Percentiles rank a stretch among this genome's conserved stretches.
These are phyloP conservation scores for Beauveria pseudobassiana DNA, from an alignment of 2,329 filamentous ascomycete species.

Conservation along the genomic window DNA sequence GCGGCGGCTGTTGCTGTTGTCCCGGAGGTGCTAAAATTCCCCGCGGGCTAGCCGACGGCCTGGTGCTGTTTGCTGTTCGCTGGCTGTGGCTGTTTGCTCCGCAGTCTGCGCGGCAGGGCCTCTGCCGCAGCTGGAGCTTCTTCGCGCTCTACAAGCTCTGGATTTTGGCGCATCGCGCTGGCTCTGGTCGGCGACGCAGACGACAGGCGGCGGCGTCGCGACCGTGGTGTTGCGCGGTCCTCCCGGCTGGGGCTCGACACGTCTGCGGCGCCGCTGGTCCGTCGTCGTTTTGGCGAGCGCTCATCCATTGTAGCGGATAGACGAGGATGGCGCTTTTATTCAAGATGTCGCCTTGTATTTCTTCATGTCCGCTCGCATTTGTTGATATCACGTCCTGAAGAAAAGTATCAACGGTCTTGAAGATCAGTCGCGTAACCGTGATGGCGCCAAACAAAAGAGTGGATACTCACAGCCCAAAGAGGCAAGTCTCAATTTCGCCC, in stretches of 20 bases:
- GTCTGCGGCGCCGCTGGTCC: slow-evolving; percentile 31
- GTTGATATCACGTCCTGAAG: not conserved
- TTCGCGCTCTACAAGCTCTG: slow-evolving; percentile 45
- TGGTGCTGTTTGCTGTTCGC: slow-evolving; percentile 7
- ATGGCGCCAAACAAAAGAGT: slow-evolving; percentile 7
- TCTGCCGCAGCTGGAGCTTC: slow-evolving; percentile 29
- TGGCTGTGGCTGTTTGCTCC: slow-evolving; percentile 2
- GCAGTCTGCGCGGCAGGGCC: slow-evolving; percentile 3
- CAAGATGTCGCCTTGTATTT: not conserved
- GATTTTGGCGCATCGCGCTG: slow-evolving; percentile 54
- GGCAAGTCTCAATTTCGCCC: not conserved
- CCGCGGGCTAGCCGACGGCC: slow-evolving; percentile 9
- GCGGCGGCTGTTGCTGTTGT: not conserved
- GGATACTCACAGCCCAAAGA: not conserved
- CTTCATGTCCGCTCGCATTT: not conserved
- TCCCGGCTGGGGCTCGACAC: slow-evolving; percentile 22
- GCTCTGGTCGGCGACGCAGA: slow-evolving; percentile 62
- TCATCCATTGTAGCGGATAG: slow-evolving; percentile 34
- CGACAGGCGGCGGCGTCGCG: slow-evolving; percentile 38
- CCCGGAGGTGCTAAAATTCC: not conserved
- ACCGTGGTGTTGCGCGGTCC: slow-evolving; percentile 14
- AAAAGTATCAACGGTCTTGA: not conserved
- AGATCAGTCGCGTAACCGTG: slow-evolving; percentile 1
- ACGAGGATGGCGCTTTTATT: not conserved
- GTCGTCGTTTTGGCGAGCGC: slow-evolving; percentile 57